Percentiles rank a stretch among this genome's conserved stretches.
Evolutionary conservation across 2,329 filamentous ascomycete species (phyloP).

Genomic region (Arthrobotrys musiformis): DNA sequence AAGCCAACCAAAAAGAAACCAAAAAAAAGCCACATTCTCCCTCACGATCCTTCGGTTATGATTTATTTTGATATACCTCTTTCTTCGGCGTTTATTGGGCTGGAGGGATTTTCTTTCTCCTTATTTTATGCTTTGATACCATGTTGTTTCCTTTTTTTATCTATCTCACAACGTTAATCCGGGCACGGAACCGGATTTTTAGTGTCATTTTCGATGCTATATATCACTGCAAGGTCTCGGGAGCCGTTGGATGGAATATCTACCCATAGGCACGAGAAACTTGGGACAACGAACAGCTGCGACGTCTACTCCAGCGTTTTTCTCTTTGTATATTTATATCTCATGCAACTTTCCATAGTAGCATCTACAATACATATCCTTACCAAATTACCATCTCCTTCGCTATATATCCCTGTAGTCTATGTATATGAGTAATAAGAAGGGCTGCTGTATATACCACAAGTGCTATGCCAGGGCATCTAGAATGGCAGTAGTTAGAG

Average conservation of each 20-base stretch:
- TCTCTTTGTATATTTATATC: slow-evolving; percentile 26
- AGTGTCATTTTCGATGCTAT: slow-evolving; percentile 14
- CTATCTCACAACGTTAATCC: not conserved
- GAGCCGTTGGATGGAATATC: not conserved
- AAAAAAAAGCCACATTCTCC: not conserved
- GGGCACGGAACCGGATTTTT: slow-evolving; percentile 16
- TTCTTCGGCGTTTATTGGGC: slow-evolving; percentile 24
- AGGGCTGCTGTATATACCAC: too few relatives aligned
- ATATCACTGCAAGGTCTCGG: slow-evolving; percentile 9
- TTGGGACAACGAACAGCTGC: slow-evolving; percentile 15
- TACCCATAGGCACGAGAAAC: not conserved
- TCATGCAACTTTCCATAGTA: not conserved
- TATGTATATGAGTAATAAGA: not conserved
- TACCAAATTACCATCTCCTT: not conserved
- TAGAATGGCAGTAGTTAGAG: not conserved
- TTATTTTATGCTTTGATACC: slow-evolving; percentile 37
- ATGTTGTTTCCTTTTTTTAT: slow-evolving; percentile 8
- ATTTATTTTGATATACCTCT: slow-evolving; percentile 20
- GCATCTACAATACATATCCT: slow-evolving; percentile 14
- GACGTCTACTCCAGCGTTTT: slow-evolving; percentile 12
- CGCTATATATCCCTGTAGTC: not conserved
- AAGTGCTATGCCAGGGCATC: too few relatives aligned
- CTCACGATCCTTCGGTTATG: slow-evolving; percentile 17
- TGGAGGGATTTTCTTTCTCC: not conserved
- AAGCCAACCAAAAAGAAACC: not conserved